phyloP scores from a whole-genome alignment of 495 filamentous ascomycete species.

The Chaetomium fimeti region DNA sequence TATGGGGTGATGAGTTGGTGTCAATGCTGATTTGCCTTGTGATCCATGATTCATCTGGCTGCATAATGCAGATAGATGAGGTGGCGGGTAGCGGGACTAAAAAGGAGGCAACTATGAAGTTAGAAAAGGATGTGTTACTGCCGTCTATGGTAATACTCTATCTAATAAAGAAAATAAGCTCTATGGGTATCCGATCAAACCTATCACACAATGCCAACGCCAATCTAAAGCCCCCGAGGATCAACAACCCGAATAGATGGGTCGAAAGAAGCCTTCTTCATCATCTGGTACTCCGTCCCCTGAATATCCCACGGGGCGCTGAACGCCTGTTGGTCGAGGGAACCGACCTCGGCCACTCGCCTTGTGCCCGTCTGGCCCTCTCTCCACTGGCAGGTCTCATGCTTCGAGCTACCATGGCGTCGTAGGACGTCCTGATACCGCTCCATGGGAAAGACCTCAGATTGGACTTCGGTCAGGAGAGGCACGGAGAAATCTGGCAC shows the following conservation, averaged over 20 bases:
- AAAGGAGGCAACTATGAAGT: no score
- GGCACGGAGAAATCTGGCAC: slow-evolving; percentile 25
- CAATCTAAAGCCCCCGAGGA: background rate
- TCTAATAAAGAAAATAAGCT: background rate
- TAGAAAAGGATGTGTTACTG: background rate
- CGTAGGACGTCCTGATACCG: slow-evolving; percentile 26
- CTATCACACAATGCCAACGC: background rate
- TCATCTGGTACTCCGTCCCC: slow-evolving; percentile 22
- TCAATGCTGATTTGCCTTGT: no score
- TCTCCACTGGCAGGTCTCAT: slow-evolving; percentile 17
- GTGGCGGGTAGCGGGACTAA: no score
- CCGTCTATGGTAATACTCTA: background rate
- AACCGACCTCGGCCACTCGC: slow-evolving; percentile 20
- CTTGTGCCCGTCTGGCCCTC: slow-evolving; percentile 8
- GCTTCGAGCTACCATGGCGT: slow-evolving; percentile 11
- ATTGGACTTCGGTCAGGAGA: slow-evolving; percentile 14
- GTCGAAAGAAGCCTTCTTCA: slow-evolving; percentile 26
- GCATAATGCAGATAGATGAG: no score
- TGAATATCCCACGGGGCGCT: slow-evolving; percentile 27
- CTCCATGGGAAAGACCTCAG: slow-evolving; percentile 19
- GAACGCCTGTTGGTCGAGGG: slow-evolving; percentile 4
- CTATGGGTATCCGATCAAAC: background rate
- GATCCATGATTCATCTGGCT: no score
- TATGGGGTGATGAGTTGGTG: no score
- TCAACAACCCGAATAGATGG: slow-evolving; percentile 25